Base-by-base conservation (phyloP, 2,329 filamentous ascomycete genomes). In the Arthroderma sp. region DNA sequence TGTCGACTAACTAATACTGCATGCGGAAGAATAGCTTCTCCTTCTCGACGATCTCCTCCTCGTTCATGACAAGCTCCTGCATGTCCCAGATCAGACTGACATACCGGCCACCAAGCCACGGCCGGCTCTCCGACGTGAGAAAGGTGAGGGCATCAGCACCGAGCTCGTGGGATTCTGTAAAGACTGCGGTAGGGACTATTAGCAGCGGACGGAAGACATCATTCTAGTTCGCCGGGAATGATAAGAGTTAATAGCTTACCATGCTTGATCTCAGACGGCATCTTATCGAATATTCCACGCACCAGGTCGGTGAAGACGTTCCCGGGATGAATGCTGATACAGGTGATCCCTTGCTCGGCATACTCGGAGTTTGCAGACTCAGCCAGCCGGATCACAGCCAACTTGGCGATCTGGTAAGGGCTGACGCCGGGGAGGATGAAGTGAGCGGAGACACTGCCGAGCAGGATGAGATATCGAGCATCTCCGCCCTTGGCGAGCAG, bases 351-450 rank as follows among this genome's bases (percentile, higher is more conserved):
- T 60, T 77, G 38, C 47, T 70, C 62, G 2, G 62, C 68, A 62
- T 79, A 76, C 49, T 81, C 80, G 0, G 65, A 66, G 39, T 71
- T 68, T 7, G 79, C 60, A 60, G 74, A 77, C 63, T 82, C 78
- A 0, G 74, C 76, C 47, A 82, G 70, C 9, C 77, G 69, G 15
- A 75, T 62, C 25, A 79, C 61, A 2, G 78, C 79, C 33, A 80
- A 67, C 64, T 82, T 81, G 38, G 69, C 70, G 1, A 71, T 71
- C 57, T 74, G 70, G 60, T 82, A 82, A 1, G 70, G 69, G 35
- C 73, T 74, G 1, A 67, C 62, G 4, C 74, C 71, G 0, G 63
- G 63, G 1, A 61, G 61, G 6, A 71, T 63, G n/a, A 72, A 61
- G 58, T 74, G 68, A 31, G 64, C 63, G 21, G 55, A 78, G 1